These are phyloP conservation scores for Pythium utonaiense DNA, from an alignment of 352 stramenopile species.

Conservation along the genomic window DNA sequence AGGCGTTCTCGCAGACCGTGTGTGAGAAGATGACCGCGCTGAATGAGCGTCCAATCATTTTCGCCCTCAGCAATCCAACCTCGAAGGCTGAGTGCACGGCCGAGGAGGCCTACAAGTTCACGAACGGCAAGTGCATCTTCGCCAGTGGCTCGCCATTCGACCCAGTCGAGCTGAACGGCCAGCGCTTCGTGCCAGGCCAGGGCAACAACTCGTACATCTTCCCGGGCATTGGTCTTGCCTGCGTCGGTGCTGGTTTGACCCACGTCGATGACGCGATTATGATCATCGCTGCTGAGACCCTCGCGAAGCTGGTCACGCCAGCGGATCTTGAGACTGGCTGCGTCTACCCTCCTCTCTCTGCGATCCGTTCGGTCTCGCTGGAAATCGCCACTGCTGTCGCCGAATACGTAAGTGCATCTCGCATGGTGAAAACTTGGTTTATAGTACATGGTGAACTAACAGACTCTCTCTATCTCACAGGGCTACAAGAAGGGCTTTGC, in stretches of 20 bases:
- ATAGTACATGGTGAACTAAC: background rate
- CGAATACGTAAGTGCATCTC: slow-evolving; percentile 49
- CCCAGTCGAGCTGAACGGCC: slow-evolving; percentile 88
- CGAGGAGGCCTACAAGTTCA: slow-evolving; percentile 96
- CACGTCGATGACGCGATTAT: slow-evolving; percentile 81
- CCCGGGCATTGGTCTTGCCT: slow-evolving; percentile 93
- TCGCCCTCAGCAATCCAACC: slow-evolving; percentile 96
- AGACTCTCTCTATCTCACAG: slow-evolving; percentile 23
- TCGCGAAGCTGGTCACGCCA: slow-evolving; percentile 71
- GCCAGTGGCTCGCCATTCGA: slow-evolving; percentile 95
- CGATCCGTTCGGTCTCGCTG: slow-evolving; percentile 92
- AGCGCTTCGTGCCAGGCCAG: slow-evolving; percentile 82
- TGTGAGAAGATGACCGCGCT: slow-evolving; percentile 86
- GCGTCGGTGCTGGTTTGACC: slow-evolving; percentile 80
- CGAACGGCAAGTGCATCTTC: slow-evolving; percentile 94
- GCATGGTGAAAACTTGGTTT: no score
- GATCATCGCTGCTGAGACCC: slow-evolving; percentile 75
- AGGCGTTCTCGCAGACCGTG: slow-evolving; percentile 88
- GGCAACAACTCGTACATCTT: slow-evolving; percentile 98
- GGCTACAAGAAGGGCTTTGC: slow-evolving; percentile 59
- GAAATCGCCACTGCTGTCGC: slow-evolving; percentile 91
- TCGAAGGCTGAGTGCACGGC: slow-evolving; percentile 96
- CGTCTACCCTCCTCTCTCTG: slow-evolving; percentile 92
- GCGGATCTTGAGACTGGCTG: slow-evolving; percentile 90
- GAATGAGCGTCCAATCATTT: slow-evolving; percentile 94